Conservation (phyloP, 1,284 basidiomycete species). For the Tilletia horrida region DNA sequence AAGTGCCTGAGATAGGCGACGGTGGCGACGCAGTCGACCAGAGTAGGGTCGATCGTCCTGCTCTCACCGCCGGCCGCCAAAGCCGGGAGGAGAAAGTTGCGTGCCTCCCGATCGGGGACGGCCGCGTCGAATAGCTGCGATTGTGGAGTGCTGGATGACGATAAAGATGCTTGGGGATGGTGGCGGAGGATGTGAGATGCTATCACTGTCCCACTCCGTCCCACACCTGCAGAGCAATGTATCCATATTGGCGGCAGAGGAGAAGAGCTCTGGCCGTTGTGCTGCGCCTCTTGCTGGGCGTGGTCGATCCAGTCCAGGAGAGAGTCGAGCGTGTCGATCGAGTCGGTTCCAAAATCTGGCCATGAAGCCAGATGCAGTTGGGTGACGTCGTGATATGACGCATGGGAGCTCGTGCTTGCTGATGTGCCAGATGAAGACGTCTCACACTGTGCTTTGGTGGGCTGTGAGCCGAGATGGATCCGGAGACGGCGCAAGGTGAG, state of each 20-base stretch:
- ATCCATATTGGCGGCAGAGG: slow-evolving; percentile 67
- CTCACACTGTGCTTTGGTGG: not conserved
- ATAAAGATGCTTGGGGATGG: not conserved
- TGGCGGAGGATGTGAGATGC: slow-evolving; percentile 54
- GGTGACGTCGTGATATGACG: slow-evolving; percentile 56
- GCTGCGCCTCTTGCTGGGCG: slow-evolving; percentile 30
- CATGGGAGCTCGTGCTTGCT: not conserved
- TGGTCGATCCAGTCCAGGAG: slow-evolving; percentile 41
- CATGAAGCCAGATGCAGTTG: slow-evolving; percentile 73
- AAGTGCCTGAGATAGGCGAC: slow-evolving; percentile 37
- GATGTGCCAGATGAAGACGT: slow-evolving; percentile 17
- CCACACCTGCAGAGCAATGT: slow-evolving; percentile 64
- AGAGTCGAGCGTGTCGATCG: slow-evolving; percentile 34
- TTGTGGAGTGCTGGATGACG: too few relatives aligned
- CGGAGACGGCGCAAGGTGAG: slow-evolving; percentile 23
- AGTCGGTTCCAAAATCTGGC: slow-evolving; percentile 77
- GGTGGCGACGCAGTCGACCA: slow-evolving; percentile 20
- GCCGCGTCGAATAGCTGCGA: too few relatives aligned
- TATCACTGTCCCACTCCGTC: slow-evolving; percentile 58
- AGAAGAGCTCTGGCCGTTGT: slow-evolving; percentile 40
- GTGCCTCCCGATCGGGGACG: too few relatives aligned
- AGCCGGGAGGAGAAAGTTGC: too few relatives aligned
- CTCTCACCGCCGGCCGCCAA: too few relatives aligned
- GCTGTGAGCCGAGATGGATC: slow-evolving; percentile 10
- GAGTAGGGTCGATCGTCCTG: too few relatives aligned